A percentile compares a stretch with the other conserved stretches of the same genome.
Conservation (phyloP, 106 monocot genomes). For the Dendrobium huoshanense region DNA sequence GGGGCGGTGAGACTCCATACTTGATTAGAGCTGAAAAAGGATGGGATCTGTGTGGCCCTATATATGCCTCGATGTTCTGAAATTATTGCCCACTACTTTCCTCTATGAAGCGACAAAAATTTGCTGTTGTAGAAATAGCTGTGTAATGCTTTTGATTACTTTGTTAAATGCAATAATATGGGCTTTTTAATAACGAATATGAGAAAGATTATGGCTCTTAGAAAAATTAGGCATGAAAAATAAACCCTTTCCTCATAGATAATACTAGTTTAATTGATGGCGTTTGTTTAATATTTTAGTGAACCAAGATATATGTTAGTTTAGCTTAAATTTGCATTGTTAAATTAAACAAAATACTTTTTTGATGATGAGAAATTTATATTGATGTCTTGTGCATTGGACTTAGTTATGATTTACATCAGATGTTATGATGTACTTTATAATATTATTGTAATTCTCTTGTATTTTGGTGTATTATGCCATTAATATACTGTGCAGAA, state of each 20-base stretch:
- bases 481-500: background rate
- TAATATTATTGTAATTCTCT: background rate
- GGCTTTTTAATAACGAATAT: background rate
- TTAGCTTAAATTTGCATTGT: background rate
- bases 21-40: background rate
- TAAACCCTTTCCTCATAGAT: background rate
- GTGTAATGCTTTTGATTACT: background rate
- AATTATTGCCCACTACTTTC: background rate
- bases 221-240: background rate
- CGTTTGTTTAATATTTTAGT: too few species aligned
- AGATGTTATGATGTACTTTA: background rate
- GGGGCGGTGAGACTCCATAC: background rate
- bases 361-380: background rate
- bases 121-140: background rate
- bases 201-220: background rate
- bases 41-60: background rate
- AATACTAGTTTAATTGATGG: background rate
- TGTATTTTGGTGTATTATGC: background rate
- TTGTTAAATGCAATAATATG: background rate
- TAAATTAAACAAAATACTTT: background rate
- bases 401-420: background rate
- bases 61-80: background rate
- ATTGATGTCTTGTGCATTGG: background rate
- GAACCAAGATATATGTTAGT: too few species aligned
- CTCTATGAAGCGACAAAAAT: background rate